Evolutionary conservation across 805 yeast species (phyloP), one percentile per base, ranked within the genome.

Genomic region (Suhomyces xylopsoci): DNA sequence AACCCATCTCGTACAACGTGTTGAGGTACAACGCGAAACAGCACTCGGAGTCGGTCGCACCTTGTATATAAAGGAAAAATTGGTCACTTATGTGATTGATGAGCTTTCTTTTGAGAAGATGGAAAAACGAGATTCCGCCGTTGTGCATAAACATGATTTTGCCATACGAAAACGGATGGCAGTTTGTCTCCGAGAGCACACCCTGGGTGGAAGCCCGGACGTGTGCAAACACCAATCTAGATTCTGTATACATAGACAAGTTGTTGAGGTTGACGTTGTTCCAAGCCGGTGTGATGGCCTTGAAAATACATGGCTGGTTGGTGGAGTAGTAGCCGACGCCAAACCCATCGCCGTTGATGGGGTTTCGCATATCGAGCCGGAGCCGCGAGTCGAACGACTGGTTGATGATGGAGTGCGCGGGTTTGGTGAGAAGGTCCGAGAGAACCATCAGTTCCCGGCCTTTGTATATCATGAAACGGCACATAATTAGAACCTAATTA

Each of bases 261-360:
- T 91, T 82, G 54, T 90, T 93, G 52, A 94, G 73, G 63, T 94
- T 94, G 63, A 88, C 83, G 68, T 94, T 94, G 71, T 94, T 94
- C 99, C 99, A 94, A 0, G 97, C 96, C 0, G 99, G 99, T 0
- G 99, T 94, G 47, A 92, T 94, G 10, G 98, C 98, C 60, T 90
- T 85, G 74, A 89, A 94, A 2, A 91, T 80, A 69, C 98, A 94
- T 24, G 99, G 98, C 1, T 90, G 88, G 43, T 83, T 81, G 42
- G 60, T 62, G 7, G 73, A 62, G 50, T 94, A 94, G 71, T 94
- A 94, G 0, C 98, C 98, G 20, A 94, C 93, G 1, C 99, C 99
- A 68, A 94, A 94, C 0, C 99, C 99, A 69, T 94, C 99, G 42
- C 99, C 99, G 67, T 94, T 94, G 60, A 94, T 90, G 1, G 99